Evolutionary conservation across 2,329 filamentous ascomycete species (phyloP).

Genomic region (Cadophora gregata): DNA sequence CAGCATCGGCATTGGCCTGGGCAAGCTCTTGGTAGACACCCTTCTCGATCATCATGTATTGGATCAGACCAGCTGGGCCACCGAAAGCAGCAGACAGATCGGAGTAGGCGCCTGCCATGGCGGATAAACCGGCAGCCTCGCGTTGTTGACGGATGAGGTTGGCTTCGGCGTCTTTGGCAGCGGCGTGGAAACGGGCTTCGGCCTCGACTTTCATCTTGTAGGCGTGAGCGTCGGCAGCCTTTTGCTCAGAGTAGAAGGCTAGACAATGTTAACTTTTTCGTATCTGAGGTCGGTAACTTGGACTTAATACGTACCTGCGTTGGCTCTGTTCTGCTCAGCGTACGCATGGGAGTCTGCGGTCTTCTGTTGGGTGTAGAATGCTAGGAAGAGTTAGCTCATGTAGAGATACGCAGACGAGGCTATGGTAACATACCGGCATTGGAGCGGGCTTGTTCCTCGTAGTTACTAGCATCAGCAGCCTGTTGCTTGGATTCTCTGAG

Average conservation of each 20-base stretch:
- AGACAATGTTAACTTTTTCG: not conserved
- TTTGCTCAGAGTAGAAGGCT: constrained; percentile 53
- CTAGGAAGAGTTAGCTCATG: not conserved
- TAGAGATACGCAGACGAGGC: not conserved
- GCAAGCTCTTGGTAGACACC: constrained; percentile 80
- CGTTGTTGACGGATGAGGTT: constrained; percentile 65
- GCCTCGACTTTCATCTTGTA: constrained; percentile 52
- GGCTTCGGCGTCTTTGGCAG: constrained; percentile 60
- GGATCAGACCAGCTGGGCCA: constrained; percentile 77
- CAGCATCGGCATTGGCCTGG: constrained; percentile 76
- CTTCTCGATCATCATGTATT: constrained; percentile 88
- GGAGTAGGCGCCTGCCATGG: constrained; percentile 82
- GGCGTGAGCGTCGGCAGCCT: constrained; percentile 58
- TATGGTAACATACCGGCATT: constrained; percentile 51
- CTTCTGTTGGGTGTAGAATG: constrained; percentile 46
- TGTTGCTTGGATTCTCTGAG: constrained; percentile 71
- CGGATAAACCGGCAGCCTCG: constrained; percentile 77
- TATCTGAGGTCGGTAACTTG: not conserved
- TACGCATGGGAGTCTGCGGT: constrained; percentile 5
- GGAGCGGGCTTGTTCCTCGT: constrained; percentile 64
- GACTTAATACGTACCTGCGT: not conserved
- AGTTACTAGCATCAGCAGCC: constrained; percentile 68
- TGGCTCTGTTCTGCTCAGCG: constrained; percentile 7
- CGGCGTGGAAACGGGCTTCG: constrained; percentile 49
- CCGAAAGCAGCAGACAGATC: constrained; percentile 76